Evolutionary conservation across 2,329 filamentous ascomycete species (phyloP).

Genomic region (Cladosporium austrohemisphaericum): DNA sequence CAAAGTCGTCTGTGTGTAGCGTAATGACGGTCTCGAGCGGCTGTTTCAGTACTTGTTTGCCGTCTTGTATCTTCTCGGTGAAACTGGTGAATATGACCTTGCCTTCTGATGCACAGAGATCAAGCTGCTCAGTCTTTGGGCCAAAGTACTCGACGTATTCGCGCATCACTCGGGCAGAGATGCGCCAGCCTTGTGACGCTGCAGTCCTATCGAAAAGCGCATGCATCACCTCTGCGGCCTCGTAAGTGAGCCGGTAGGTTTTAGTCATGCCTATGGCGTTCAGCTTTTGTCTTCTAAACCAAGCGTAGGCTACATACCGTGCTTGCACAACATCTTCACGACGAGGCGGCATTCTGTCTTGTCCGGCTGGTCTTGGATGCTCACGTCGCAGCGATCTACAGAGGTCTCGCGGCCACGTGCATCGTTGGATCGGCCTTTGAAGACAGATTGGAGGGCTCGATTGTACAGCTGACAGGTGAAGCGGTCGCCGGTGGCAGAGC

Average conservation of each 20-base stretch:
- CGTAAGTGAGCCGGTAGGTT: slow-evolving; percentile 72
- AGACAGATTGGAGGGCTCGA: slow-evolving; percentile 65
- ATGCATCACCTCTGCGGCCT: slow-evolving; percentile 68
- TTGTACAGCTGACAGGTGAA: slow-evolving; percentile 76
- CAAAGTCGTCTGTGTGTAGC: slow-evolving; percentile 72
- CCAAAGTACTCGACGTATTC: slow-evolving; percentile 79
- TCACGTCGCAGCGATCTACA: slow-evolving; percentile 71
- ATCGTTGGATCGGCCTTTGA: slow-evolving; percentile 64
- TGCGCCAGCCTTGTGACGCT: slow-evolving; percentile 67
- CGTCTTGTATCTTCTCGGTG: slow-evolving; percentile 71
- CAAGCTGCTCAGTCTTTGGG: slow-evolving; percentile 73
- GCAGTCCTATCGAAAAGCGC: slow-evolving; percentile 68
- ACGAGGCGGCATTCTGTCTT: slow-evolving; percentile 68
- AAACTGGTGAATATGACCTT: slow-evolving; percentile 75
- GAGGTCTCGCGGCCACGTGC: slow-evolving; percentile 63
- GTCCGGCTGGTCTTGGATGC: slow-evolving; percentile 66
- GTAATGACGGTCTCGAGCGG: slow-evolving; percentile 76
- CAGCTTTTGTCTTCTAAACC: slow-evolving; percentile 20
- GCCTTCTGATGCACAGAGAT: slow-evolving; percentile 68
- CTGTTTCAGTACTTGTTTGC: slow-evolving; percentile 72
- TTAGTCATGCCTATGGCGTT: slow-evolving; percentile 61
- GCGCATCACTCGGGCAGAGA: slow-evolving; percentile 65
- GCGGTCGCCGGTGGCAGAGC: slow-evolving; percentile 31
- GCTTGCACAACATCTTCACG: slow-evolving; percentile 68
- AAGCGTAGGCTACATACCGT: slow-evolving; percentile 46